Evolutionary conservation across 148 eudicot genomes (phyloP), one percentile per base, ranked within the genome.

Genomic region (Rhododendron ovatum): DNA sequence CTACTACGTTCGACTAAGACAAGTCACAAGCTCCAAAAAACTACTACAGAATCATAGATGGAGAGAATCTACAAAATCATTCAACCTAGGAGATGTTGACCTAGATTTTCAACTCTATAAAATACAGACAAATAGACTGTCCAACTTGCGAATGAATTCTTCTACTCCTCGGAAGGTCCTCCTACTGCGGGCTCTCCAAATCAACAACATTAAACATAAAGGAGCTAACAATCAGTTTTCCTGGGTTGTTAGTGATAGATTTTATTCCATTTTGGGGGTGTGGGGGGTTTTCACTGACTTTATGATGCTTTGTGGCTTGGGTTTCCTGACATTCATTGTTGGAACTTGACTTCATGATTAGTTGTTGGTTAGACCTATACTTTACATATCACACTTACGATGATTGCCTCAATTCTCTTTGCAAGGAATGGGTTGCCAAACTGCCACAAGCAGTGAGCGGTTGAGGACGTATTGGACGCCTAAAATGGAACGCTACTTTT

Each of bases 381-480:
- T 12, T 47, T 17, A 48, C 17, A n/a, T 26, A 57, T 84, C 74
- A 33, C 28, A 30, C 2, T 48, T 69, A 20, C 7, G 7, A 12
- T 43, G 41, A 48, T 84, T 48, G 28, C 51, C 47, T 33, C 78
- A 45, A 22, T 84, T 69, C 41, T 33, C 35, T 45, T 47, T 59
- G 28, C 63, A 48, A 69, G 67, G 28, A 73, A 73, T 84, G 85
- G 80, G 48, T 35, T 17, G 85, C 80, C 85, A 50, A 84, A 73
- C 33, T 47, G 30, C 85, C 50, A 18, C 47, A 35, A 71, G 33
- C 48, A 48, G 47, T 84, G 85, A 84, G 7, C 20, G 47, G 47
- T 71, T 33, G 12, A 83, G 85, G 28, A 26, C 8, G 28, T 69
- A 69, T 73, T 84, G 85, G 85, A 84, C 85, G 1, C 85, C 85